Base-by-base conservation (phyloP, 2,329 filamentous ascomycete species). In the Basipetospora chlamydospora region DNA sequence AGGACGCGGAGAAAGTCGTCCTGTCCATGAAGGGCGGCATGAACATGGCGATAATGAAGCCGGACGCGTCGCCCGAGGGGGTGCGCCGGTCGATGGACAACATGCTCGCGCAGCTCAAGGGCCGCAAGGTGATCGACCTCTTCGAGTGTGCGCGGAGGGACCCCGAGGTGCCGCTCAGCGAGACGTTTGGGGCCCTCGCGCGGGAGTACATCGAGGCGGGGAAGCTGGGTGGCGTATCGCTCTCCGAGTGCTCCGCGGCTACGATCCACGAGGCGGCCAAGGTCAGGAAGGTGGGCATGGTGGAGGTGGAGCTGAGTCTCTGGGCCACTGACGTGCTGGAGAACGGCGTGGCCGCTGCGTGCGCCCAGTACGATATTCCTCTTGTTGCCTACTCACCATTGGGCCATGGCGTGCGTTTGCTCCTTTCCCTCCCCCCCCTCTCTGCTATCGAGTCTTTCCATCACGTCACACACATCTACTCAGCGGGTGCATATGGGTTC, bases 371-470 rank as follows among this genome's bases (percentile, higher is more conserved):
- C 31, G 59, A 64, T 32, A 84, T 88, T 41, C 76, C 79, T 0
- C 58, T 87, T 33, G 56, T 84, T 25, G 79, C 77, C 0, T 87
- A 85, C 56, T 78, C 77, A 30, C 81, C 82, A 1, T 61, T 86
- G 0, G 76, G 80, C 4, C 60, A 70, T 18, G 66, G 67, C 2
- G 58, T 61, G 50, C 47, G 57, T 51, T 7, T 8, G 10, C 12
- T 22, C 5, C 26, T 7, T 12, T 8, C 13, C 23, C 28, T 11
- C 26, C 22, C 28, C 35, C 35, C 21, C 10, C 17, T 12, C 23
- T 9, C 8, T 11, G 20, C 20, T n/a, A 16, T 25, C 5, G 16
- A 22, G 25, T 31, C 20, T 18, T 16, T 18, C 33, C 30, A 22
- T 2, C n/a, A n/a, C n/a, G n/a, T n/a, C n/a, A n/a, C n/a, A n/a